phyloP scores from a whole-genome alignment of 306 rosid species.

The Acmispon strigosus region DNA sequence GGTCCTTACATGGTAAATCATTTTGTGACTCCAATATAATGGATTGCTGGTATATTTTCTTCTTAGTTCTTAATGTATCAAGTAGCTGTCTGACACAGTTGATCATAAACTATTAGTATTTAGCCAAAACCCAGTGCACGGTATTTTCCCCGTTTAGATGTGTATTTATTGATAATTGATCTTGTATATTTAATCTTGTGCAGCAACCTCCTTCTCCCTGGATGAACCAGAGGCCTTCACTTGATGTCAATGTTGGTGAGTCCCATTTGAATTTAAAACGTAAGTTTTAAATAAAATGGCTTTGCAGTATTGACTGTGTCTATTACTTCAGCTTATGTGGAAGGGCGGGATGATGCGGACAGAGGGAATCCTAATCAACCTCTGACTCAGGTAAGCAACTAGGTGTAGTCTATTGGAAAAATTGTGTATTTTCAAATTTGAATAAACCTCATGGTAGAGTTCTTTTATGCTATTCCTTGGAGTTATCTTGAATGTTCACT shows the following conservation, averaged over 20 bases:
- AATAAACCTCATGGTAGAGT: conserved; percentile 3
- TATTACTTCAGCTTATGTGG: conserved; percentile 68
- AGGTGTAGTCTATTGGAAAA: conserved; percentile 12
- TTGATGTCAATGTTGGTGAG: conserved; percentile 91
- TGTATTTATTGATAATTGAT: background rate
- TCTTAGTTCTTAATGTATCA: background rate
- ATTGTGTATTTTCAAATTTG: conserved; percentile 18
- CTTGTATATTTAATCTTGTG: conserved; percentile 17
- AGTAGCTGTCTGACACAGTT: background rate
- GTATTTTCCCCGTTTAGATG: background rate
- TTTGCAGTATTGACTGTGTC: conserved; percentile 24
- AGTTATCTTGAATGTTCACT: background rate
- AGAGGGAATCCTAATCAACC: conserved; percentile 68
- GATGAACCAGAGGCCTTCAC: conserved; percentile 73
- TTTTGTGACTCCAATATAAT: background rate
- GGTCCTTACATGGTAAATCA: conserved; percentile 61
- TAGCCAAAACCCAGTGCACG: background rate
- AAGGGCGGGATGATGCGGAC: conserved; percentile 82
- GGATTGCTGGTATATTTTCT: background rate
- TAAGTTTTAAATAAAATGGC: background rate
- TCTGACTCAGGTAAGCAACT: conserved; percentile 61
- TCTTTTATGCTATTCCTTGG: background rate
- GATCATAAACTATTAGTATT: background rate
- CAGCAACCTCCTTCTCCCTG: conserved; percentile 91
- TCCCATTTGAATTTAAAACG: conserved; percentile 2